Conservation (phyloP, 345 rosid species). For the Populus ilicifolia region DNA sequence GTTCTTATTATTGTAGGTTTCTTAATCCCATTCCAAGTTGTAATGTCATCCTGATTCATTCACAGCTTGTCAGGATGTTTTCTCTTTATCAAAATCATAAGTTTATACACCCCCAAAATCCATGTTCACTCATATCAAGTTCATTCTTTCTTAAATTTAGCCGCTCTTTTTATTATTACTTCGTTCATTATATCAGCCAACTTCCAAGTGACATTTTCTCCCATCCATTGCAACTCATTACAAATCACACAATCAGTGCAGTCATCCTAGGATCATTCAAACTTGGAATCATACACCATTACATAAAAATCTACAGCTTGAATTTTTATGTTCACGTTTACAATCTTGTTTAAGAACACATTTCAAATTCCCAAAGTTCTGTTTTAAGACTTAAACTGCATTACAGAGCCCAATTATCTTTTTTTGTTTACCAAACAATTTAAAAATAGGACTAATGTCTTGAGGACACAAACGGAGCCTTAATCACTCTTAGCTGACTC, state of each 20-base stretch:
- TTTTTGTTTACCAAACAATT: not conserved
- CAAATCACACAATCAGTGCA: not conserved
- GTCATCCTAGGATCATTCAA: not conserved
- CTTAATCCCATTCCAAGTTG: not conserved
- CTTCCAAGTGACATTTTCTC: not conserved
- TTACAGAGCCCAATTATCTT: not conserved
- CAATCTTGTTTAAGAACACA: not conserved
- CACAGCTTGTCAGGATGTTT: not conserved
- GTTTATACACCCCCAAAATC: not conserved
- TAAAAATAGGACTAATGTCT: not conserved
- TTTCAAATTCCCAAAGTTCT: too few species aligned
- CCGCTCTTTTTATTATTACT: not conserved
- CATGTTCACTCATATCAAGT: not conserved
- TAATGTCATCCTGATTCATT: not conserved
- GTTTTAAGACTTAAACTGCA: not conserved
- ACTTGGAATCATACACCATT: not conserved
- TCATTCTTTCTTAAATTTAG: not conserved
- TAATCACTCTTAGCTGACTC: not conserved
- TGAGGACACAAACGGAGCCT: not conserved
- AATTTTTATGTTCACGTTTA: not conserved
- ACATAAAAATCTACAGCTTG: not conserved
- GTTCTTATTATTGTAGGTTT: not conserved
- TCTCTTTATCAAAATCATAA: not conserved
- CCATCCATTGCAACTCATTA: not conserved
- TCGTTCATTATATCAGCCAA: not conserved